A percentile compares a stretch with the other conserved stretches of the same genome.
Evolutionary conservation across 352 stramenopile species (phyloP).

Genomic region (Pythium rishiriense): DNA sequence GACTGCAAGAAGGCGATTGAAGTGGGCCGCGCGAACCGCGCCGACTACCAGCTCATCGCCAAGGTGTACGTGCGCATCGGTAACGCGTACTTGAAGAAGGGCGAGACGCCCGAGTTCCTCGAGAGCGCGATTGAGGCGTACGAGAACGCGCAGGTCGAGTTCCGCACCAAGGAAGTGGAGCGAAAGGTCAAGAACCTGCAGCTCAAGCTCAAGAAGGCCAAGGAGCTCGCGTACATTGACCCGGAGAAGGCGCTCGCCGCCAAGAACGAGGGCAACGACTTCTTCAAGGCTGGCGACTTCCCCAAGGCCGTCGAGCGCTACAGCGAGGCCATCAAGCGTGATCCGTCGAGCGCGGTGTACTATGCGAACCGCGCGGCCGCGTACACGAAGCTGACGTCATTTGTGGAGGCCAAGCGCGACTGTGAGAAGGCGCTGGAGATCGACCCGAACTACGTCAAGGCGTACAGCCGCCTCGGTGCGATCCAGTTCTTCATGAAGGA

Average conservation of each 20-base stretch:
- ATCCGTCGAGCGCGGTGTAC: slow-evolving; percentile 97
- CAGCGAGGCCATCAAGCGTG: slow-evolving; percentile 98
- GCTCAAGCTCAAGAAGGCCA: slow-evolving; percentile 94
- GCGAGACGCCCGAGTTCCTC: slow-evolving; percentile 87
- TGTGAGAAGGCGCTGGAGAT: slow-evolving; percentile 98
- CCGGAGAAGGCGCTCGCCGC: slow-evolving; percentile 96
- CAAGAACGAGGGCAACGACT: slow-evolving; percentile 98
- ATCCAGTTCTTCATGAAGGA: slow-evolving; percentile 99
- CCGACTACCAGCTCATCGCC: slow-evolving; percentile 95
- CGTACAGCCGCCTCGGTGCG: slow-evolving; percentile 97
- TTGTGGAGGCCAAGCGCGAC: slow-evolving; percentile 88
- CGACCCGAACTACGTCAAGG: slow-evolving; percentile 99
- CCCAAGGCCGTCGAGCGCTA: slow-evolving; percentile 92
- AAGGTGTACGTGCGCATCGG: slow-evolving; percentile 96
- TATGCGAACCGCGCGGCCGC: slow-evolving; percentile 98
- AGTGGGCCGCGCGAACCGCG: slow-evolving; percentile 93
- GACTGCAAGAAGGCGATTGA: slow-evolving; percentile 96
- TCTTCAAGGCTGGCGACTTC: slow-evolving; percentile 97
- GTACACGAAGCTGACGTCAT: slow-evolving; percentile 98
- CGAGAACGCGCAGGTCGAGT: slow-evolving; percentile 86
- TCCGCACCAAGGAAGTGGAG: slow-evolving; percentile 92
- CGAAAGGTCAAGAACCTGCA: slow-evolving; percentile 95
- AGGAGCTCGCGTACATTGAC: slow-evolving; percentile 95
- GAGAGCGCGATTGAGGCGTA: slow-evolving; percentile 85
- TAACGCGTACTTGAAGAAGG: slow-evolving; percentile 96